Evolutionary conservation across 2,329 filamentous ascomycete genomes (phyloP).

Genomic region (Ceratocystis colombiana): DNA sequence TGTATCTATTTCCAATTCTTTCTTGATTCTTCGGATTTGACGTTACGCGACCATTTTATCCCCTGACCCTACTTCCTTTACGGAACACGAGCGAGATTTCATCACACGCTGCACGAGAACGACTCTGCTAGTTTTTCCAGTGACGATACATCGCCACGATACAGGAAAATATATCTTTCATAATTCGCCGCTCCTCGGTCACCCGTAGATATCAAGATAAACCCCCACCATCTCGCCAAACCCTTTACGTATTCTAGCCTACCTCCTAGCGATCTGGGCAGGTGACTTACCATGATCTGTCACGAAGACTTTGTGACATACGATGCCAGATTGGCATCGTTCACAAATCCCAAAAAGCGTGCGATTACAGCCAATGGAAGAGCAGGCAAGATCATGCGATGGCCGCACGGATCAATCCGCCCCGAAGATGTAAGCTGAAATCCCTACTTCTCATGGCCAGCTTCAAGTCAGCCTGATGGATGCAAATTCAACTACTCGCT

Average conservation of each 20-base stretch:
- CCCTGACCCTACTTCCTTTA: not conserved
- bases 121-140: not conserved
- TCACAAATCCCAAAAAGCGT: slow-evolving; percentile 59
- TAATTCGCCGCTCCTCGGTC: not conserved
- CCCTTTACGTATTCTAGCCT: not conserved
- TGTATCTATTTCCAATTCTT: not conserved
- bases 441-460: not conserved
- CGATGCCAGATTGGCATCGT: slow-evolving; percentile 70
- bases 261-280: not conserved
- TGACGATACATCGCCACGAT: not conserved
- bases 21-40: not conserved
- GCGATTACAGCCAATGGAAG: slow-evolving; percentile 50
- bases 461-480: not conserved
- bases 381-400: slow-evolving; percentile 50
- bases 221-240: not conserved
- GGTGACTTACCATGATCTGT: slow-evolving; percentile 22
- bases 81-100: not conserved
- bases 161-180: not conserved
- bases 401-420: slow-evolving; percentile 56
- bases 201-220: not conserved
- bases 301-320: slow-evolving; percentile 49
- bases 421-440: slow-evolving; percentile 30
- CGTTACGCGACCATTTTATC: not conserved
- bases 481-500: not conserved
- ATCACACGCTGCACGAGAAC: not conserved